Percentiles rank a stretch among this genome's conserved stretches.
Evolutionary conservation across 345 rosid species (phyloP).

Genomic region (Syzygium aromaticum): DNA sequence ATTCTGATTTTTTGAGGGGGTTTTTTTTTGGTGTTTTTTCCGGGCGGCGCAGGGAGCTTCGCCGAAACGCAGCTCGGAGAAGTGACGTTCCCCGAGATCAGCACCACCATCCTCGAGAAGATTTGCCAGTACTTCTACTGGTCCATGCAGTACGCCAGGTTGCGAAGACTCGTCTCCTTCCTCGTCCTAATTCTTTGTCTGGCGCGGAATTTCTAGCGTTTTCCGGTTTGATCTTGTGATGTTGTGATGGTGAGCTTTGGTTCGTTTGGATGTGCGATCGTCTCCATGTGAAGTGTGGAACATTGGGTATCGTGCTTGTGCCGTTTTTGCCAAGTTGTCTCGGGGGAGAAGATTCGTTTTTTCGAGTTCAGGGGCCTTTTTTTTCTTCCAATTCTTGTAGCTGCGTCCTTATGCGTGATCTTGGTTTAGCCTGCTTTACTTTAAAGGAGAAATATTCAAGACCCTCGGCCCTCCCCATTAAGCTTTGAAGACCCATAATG

Average conservation of each 20-base stretch:
- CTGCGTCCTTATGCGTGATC: not conserved
- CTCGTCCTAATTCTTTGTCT: not conserved
- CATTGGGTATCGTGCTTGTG: not conserved
- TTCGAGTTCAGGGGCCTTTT: not conserved
- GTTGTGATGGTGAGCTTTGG: not conserved
- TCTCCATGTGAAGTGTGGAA: not conserved
- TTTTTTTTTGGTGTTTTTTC: not conserved
- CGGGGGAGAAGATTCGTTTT: not conserved
- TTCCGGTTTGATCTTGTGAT: not conserved
- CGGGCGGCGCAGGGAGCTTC: constrained; percentile 40
- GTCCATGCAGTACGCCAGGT: constrained; percentile 86
- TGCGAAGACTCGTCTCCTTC: not conserved
- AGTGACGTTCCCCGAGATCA: constrained; percentile 82
- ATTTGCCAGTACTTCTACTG: constrained; percentile 85
- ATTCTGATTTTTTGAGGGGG: not conserved
- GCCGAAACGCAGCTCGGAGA: constrained; percentile 68
- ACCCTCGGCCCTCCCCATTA: not conserved
- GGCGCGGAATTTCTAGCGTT: not conserved
- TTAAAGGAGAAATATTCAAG: not conserved
- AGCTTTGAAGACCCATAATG: not conserved
- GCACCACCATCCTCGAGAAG: constrained; percentile 75
- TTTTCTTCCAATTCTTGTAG: not conserved
- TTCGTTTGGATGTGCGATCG: not conserved
- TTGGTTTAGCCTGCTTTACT: not conserved
- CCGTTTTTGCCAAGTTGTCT: not conserved